Evolutionary conservation across 768 basidiomycete genomes (phyloP).

Genomic region (Boletus reticulatus): DNA sequence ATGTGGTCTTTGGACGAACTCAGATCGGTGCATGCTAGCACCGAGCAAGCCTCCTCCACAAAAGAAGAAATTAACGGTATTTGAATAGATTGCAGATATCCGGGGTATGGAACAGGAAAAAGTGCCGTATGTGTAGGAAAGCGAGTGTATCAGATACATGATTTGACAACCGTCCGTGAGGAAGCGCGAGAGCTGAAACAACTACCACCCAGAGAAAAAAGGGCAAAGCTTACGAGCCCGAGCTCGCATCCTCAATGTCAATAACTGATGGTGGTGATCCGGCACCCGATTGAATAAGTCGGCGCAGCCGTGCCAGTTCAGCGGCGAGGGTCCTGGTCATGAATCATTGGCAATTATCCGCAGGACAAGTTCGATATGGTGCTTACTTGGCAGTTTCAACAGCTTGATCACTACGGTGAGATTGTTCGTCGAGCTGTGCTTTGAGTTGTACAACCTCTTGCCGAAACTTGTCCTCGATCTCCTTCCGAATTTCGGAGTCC

Average conservation of each 20-base stretch:
- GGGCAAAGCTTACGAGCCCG: conserved; percentile 11
- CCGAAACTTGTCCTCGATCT: conserved; percentile 61
- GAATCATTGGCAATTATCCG: background rate
- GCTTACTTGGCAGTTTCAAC: conserved; percentile 60
- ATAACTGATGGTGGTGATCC: conserved; percentile 25
- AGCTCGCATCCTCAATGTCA: conserved; percentile 10
- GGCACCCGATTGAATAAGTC: conserved; percentile 65
- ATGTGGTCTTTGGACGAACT: too few relatives aligned
- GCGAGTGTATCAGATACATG: conserved; percentile 33
- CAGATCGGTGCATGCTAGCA: too few relatives aligned
- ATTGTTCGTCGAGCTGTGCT: conserved; percentile 50
- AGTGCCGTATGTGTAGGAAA: conserved; percentile 18
- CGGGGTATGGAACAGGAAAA: conserved; percentile 29
- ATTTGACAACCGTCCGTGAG: conserved; percentile 28
- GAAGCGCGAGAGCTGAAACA: conserved; percentile 4
- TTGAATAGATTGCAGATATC: conserved; percentile 19
- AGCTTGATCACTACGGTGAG: conserved; percentile 55
- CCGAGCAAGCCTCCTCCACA: too few relatives aligned
- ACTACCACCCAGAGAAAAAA: background rate
- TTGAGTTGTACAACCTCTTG: conserved; percentile 56
- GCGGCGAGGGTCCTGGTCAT: conserved; percentile 49
- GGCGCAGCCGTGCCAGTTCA: conserved; percentile 66
- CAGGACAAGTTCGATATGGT: background rate
- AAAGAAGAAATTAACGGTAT: background rate
- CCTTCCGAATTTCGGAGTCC: conserved; percentile 46